These are phyloP conservation scores for Paramecium biaurelia DNA, from an alignment of 73 alveolate species.

Conservation along the genomic window DNA sequence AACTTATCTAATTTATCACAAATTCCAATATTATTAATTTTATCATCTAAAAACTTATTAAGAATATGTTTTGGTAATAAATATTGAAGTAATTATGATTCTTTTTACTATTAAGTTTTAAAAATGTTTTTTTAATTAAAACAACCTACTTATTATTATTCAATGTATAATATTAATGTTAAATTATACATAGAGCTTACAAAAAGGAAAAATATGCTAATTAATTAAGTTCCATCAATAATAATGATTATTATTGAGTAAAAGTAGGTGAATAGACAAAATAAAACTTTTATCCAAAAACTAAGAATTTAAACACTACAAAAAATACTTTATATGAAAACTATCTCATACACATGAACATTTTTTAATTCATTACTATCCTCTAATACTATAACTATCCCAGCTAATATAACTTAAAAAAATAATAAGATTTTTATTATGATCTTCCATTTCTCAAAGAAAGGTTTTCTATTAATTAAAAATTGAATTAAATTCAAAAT, in stretches of 20 bases:
- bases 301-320: not conserved
- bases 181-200: not conserved
- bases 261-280: not conserved
- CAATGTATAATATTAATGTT: not conserved
- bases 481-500: not conserved
- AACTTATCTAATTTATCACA: constrained; percentile 44
- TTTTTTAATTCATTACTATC: not conserved
- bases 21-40: not conserved
- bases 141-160: constrained; percentile 19
- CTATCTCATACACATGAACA: not conserved
- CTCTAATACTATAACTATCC: not conserved
- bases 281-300: constrained; percentile 9
- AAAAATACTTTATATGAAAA: not conserved
- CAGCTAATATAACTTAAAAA: not conserved
- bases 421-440: not conserved
- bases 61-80: constrained; percentile 36
- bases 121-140: constrained; percentile 17
- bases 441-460: not conserved
- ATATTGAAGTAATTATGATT: not conserved
- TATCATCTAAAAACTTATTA: constrained; percentile 49
- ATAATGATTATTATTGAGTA: not conserved
- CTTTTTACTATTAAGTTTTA: constrained; percentile 1
- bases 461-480: not conserved
- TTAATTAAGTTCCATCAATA: not conserved
- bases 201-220: not conserved